phyloP scores from a whole-genome alignment of 2,329 filamentous ascomycete genomes.

The Paracoccidioides lutzii region DNA sequence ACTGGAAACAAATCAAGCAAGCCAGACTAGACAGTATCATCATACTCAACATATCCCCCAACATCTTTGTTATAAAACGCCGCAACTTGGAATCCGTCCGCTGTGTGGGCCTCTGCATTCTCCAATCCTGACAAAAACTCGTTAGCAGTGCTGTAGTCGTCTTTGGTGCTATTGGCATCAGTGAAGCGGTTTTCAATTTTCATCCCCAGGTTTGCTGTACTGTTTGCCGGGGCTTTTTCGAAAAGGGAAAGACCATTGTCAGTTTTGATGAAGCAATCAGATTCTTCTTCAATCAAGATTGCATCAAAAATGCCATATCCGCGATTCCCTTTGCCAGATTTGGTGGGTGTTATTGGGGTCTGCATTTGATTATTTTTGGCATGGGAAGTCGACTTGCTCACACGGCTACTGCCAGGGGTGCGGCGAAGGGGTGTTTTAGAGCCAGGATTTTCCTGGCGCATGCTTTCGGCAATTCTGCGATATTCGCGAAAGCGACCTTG shows the following conservation, averaged over 20 bases:
- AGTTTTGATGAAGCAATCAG: neutral
- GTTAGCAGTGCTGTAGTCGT: neutral
- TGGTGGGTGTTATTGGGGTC: neutral
- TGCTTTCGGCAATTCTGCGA: constrained; percentile 27
- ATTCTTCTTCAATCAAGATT: neutral
- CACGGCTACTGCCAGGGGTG: neutral
- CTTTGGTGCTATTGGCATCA: neutral
- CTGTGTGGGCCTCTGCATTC: neutral
- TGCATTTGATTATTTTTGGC: neutral
- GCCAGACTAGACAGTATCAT: neutral
- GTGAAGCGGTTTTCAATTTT: neutral
- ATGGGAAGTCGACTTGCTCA: neutral
- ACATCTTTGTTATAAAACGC: neutral
- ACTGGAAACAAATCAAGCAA: neutral
- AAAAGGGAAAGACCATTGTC: neutral
- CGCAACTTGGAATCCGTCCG: too few relatives aligned
- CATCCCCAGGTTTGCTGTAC: neutral
- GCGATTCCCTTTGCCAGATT: neutral
- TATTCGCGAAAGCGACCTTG: constrained; percentile 35
- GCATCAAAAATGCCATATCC: neutral
- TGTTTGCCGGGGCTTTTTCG: neutral
- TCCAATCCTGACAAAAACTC: neutral
- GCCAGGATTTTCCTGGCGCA: constrained; percentile 20
- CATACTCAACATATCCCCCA: neutral
- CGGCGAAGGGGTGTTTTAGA: constrained; percentile 9